Percentiles rank a stretch among this genome's conserved stretches.
Evolutionary conservation across 202 grass and related monocot species (phyloP).

Genomic region (Zizania palustris): DNA sequence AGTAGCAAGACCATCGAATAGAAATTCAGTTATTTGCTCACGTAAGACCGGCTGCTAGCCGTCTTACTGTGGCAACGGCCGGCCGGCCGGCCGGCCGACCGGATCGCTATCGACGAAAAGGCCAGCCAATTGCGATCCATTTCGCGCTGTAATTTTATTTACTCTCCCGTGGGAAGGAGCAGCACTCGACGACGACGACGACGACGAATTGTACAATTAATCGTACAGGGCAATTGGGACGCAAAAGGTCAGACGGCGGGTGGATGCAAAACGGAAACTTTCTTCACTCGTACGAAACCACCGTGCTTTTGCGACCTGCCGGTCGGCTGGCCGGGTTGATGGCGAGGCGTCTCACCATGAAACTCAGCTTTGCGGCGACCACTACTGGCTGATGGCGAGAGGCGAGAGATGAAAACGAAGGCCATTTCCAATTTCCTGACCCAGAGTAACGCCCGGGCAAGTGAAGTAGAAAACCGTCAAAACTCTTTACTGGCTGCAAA

Average conservation of each 20-base stretch:
- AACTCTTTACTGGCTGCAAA: neutral
- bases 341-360: conserved; percentile 37
- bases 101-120: conserved; percentile 19
- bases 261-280: neutral
- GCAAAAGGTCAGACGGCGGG: neutral
- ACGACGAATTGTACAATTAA: neutral
- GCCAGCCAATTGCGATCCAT: conserved; percentile 7
- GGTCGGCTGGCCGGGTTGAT: conserved; percentile 40
- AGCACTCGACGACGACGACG: too few species aligned
- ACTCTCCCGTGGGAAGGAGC: neutral
- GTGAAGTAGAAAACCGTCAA: neutral
- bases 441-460: neutral
- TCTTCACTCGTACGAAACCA: conserved; percentile 34
- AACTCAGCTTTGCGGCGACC: conserved; percentile 26
- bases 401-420: conserved; percentile 35
- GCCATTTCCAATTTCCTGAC: neutral
- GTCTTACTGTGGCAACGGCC: neutral
- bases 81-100: conserved; percentile 13
- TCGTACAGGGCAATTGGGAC: neutral
- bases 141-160: neutral
- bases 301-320: neutral
- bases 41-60: neutral
- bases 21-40: too few species aligned
- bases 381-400: conserved; percentile 20
- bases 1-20: too few species aligned